Conservation (phyloP, 2,329 filamentous ascomycete species). For the Saccharata proteae region DNA sequence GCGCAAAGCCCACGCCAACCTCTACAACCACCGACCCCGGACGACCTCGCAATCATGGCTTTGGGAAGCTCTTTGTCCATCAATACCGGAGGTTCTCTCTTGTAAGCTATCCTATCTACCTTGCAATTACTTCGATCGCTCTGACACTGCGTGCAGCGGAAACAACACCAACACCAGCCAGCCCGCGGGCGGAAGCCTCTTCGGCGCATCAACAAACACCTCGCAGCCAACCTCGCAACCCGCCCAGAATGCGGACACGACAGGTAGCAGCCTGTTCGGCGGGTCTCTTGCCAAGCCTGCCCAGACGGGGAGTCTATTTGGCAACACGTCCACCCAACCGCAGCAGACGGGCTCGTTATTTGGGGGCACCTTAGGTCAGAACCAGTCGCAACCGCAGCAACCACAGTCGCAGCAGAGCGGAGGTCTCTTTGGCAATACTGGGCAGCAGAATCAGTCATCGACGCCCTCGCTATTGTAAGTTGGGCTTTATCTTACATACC, state of each 20-base stretch:
- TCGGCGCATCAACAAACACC: conserved; percentile 12
- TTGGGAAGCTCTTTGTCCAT: conserved; percentile 38
- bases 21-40: no score
- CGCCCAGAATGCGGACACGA: conserved; percentile 10
- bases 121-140: not conserved
- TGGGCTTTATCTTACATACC: conserved; percentile 19
- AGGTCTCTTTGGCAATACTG: conserved; percentile 20
- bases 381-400: conserved; percentile 13
- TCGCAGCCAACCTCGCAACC: conserved; percentile 10
- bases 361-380: conserved; percentile 22
- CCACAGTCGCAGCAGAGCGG: conserved; percentile 15
- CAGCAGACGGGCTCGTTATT: conserved; percentile 20
- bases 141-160: conserved; percentile 10
- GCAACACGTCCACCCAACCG: conserved; percentile 10
- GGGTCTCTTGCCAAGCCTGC: conserved; percentile 21
- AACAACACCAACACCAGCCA: conserved; percentile 11
- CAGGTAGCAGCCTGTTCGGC: conserved; percentile 23
- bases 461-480: conserved; percentile 28
- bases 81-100: conserved; percentile 33
- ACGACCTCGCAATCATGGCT: conserved; percentile 5
- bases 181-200: conserved; percentile 15
- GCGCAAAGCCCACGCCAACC: no score
- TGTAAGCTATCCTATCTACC: conserved; percentile 1
- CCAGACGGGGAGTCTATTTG: conserved; percentile 22
- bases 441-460: conserved; percentile 14